Evolutionary conservation across 495 filamentous ascomycete genomes (phyloP), one percentile per base, ranked within the genome.

Genomic region (Tuber brumale): DNA sequence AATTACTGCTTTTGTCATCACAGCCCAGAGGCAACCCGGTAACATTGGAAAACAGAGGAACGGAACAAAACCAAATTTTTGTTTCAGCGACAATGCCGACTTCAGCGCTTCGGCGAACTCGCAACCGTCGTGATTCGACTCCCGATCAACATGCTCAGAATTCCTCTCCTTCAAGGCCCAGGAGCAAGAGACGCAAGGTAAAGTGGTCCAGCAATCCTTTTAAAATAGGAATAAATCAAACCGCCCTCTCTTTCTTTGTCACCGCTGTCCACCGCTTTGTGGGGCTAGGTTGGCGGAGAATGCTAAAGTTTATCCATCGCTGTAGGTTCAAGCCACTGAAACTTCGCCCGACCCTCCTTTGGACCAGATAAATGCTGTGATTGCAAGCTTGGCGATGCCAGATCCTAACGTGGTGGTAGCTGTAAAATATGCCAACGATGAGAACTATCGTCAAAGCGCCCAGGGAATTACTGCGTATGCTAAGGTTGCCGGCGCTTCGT

Each of bases 401-500:
- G 86, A 89, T 46, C 76, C 80, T 37, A 75, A 72, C 45, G 76
- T 77, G 27, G 81, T 82, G 71, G 95, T 92, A 19, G 89, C 90
- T 76, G 87, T 86, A 79, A 91, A 96, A 78, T 89, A 92, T 82
- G 87, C 90, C 70, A 97, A 93, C 82, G 84, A 86, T 73, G 87
- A 93, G 74, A 89, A 91, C 77, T 91, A 91, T 83, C 86, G 87
- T 72, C 89, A 92, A 77, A 90, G 91, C 73, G 87, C 86, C 57
- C 88, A 91, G 74, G 91, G 90, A 42, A 91, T 94, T 79, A 90
- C 91, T 81, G 95, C 96, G 31, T 99, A 94, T 84, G 95, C 95
- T 23, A 97, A 97, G 85, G 92, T 99, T 76, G 90, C 93, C 51
- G 95, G 94, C 46, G 88, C 90, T 74, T 91, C 93, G 81, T 99